Evolutionary conservation across 208 protist species (phyloP), one percentile per base, ranked within the genome.

Genomic region (Acanthamoeba castellanii): DNA sequence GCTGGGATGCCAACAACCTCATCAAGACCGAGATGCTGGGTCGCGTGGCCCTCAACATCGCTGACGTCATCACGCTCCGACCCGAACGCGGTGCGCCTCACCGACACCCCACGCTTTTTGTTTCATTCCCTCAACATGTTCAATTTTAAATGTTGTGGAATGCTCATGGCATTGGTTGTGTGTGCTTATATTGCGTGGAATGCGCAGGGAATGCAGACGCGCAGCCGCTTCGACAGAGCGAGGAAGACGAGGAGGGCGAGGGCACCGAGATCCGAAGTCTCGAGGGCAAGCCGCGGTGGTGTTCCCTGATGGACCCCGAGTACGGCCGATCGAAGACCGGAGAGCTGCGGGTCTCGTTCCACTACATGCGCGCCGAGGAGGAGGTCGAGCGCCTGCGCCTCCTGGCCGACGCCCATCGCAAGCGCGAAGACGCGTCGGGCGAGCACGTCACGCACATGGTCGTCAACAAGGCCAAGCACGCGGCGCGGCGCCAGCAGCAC

Each of bases 1-100:
- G 76, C 76, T 85, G 76, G 76, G 76, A 85, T 18, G 76, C 76
- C 37, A 85, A 85, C 76, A 85, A 85, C 47, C 76, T 85, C 34
- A 85, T 85, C 47, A 85, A 85, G 76, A 85, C 76, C 18, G 76
- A 85, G 45, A 50, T 85, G 76, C 20, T 85, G 20, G 76, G 76
- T 11, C 76, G 76, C 25, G 22, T 85, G 4, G 76, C 11, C 6
- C 76, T 85, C 76, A 85, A 85, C 37, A 85, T 85, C 25, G 76
- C 34, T 6, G 76, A 85, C 76, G 76, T 85, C 76, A 57, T 85
- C n/a, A 22, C 37, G 13, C 76, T 42, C 22, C 22, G 61, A 20
- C 22, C 61, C 30, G 61, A 68, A 0, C 16, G 13, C 70, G 66
- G 66, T 74, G 30, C 30, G 66, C 1, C 25, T 32, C 1, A 27